These are phyloP conservation scores for Colletotrichum destructivum DNA, from an alignment of 2,329 filamentous ascomycete genomes.

Conservation along the genomic window DNA sequence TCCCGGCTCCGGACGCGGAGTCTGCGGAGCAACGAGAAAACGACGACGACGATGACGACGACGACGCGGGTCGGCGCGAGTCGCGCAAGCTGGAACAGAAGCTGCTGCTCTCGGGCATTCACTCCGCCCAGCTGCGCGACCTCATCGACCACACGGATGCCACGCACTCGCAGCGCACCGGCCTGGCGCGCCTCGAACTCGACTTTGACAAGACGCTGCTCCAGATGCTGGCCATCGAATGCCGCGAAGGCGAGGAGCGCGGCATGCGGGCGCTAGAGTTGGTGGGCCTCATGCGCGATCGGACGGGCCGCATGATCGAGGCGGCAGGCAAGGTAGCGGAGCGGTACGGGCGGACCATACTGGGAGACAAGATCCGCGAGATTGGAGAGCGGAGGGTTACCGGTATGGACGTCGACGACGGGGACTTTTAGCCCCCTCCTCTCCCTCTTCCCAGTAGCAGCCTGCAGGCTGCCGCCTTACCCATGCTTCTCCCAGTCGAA, in stretches of 20 bases:
- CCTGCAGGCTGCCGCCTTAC: background rate
- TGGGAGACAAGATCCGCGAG: constrained; percentile 93
- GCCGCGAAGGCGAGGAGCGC: constrained; percentile 90
- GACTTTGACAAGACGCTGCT: constrained; percentile 92
- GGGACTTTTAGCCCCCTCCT: constrained; percentile 30
- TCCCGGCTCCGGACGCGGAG: constrained; percentile 53
- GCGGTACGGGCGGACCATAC: constrained; percentile 83
- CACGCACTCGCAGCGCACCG: constrained; percentile 74
- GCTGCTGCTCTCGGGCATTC: constrained; percentile 82
- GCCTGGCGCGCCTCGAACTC: constrained; percentile 80
- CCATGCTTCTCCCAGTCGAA: background rate
- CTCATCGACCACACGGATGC: constrained; percentile 78
- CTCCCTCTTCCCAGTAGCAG: background rate
- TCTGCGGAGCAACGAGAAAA: constrained; percentile 50
- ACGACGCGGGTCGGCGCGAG: constrained; percentile 57
- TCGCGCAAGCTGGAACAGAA: constrained; percentile 81
- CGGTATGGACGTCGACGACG: constrained; percentile 70
- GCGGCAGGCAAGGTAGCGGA: constrained; percentile 91
- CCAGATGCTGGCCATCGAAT: constrained; percentile 91
- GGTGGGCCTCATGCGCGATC: constrained; percentile 87
- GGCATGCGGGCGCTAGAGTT: constrained; percentile 97
- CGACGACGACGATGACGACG: constrained; percentile 51
- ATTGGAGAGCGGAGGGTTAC: constrained; percentile 80
- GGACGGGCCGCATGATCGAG: constrained; percentile 90
- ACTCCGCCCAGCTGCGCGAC: constrained; percentile 83